A percentile compares a stretch with the other conserved stretches of the same genome.
phyloP scores from a whole-genome alignment of 768 basidiomycete species.

The Lactifluus pinguis region DNA sequence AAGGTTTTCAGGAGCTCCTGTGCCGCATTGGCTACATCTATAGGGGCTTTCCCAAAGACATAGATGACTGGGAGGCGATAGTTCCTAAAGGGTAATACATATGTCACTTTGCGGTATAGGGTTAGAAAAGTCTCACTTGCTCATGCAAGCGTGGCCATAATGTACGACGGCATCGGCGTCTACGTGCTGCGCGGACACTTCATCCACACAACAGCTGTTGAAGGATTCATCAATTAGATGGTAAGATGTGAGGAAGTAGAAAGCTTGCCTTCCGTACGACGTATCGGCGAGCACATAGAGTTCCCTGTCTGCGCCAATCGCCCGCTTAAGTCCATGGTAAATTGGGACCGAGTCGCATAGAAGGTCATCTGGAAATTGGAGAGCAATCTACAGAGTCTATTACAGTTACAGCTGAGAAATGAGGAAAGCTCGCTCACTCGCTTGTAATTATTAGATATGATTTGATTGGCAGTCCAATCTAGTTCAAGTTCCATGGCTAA shows the following conservation, averaged over 20 bases:
- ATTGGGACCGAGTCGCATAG: conserved; percentile 81
- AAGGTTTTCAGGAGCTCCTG: conserved; percentile 32
- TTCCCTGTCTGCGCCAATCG: conserved; percentile 40
- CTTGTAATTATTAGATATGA: conserved; percentile 55
- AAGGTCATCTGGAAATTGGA: conserved; percentile 96
- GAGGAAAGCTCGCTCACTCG: conserved; percentile 38
- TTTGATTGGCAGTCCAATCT: conserved; percentile 50
- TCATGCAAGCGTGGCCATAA: conserved; percentile 95
- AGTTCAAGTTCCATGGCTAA: conserved; percentile 46
- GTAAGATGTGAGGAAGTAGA: neutral
- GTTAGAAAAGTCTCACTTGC: conserved; percentile 42
- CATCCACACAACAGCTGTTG: conserved; percentile 88
- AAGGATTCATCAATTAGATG: neutral
- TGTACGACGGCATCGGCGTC: conserved; percentile 89
- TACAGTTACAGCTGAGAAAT: neutral
- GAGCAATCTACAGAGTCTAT: conserved; percentile 48
- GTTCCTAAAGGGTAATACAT: conserved; percentile 40
- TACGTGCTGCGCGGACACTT: conserved; percentile 90
- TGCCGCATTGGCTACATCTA: conserved; percentile 50
- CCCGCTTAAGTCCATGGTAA: conserved; percentile 53
- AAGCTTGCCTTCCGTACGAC: conserved; percentile 83
- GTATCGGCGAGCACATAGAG: conserved; percentile 94
- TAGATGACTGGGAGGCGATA: conserved; percentile 85
- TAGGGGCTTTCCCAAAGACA: conserved; percentile 68
- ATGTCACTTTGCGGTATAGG: neutral